Conservation (phyloP, 2,329 filamentous ascomycete species). For the Penicillium sp. region DNA sequence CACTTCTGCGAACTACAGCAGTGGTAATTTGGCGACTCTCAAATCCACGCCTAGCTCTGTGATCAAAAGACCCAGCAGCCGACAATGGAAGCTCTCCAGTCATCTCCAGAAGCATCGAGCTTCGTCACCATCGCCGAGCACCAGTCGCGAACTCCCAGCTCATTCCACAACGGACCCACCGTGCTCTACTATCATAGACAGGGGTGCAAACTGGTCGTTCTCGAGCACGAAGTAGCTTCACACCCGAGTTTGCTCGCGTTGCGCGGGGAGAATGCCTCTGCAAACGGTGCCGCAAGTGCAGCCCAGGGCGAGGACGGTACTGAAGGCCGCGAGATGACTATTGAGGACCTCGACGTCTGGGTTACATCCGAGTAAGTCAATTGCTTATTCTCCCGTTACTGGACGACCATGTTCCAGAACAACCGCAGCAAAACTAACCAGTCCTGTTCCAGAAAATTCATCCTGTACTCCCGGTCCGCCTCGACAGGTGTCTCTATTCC, state of each 20-base stretch:
- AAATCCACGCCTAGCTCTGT: too few relatives aligned
- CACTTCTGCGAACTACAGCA: too few relatives aligned
- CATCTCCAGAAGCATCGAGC: slow-evolving; percentile 34
- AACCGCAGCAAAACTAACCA: background rate
- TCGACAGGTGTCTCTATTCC: slow-evolving; percentile 40
- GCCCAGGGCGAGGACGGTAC: slow-evolving; percentile 7
- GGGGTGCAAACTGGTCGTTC: slow-evolving; percentile 40
- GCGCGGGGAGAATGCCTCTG: slow-evolving; percentile 13
- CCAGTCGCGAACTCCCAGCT: slow-evolving; percentile 44
- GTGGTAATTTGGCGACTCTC: too few relatives aligned
- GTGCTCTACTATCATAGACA: slow-evolving; percentile 44
- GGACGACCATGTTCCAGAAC: too few relatives aligned
- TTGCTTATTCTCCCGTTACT: background rate
- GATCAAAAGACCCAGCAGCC: too few relatives aligned
- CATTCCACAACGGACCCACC: slow-evolving; percentile 43
- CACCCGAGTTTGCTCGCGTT: slow-evolving; percentile 32
- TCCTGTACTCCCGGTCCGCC: slow-evolving; percentile 35
- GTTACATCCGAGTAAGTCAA: slow-evolving; percentile 44
- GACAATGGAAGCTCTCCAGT: slow-evolving; percentile 39
- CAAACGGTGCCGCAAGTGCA: slow-evolving; percentile 7
- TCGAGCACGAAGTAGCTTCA: slow-evolving; percentile 35
- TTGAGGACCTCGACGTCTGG: slow-evolving; percentile 41
- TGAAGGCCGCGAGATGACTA: slow-evolving; percentile 30
- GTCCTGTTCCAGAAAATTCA: slow-evolving; percentile 35
- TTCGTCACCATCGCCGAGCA: slow-evolving; percentile 42